Evolutionary conservation across 2,329 filamentous ascomycete genomes (phyloP).

Genomic region (Botrytis aclada): DNA sequence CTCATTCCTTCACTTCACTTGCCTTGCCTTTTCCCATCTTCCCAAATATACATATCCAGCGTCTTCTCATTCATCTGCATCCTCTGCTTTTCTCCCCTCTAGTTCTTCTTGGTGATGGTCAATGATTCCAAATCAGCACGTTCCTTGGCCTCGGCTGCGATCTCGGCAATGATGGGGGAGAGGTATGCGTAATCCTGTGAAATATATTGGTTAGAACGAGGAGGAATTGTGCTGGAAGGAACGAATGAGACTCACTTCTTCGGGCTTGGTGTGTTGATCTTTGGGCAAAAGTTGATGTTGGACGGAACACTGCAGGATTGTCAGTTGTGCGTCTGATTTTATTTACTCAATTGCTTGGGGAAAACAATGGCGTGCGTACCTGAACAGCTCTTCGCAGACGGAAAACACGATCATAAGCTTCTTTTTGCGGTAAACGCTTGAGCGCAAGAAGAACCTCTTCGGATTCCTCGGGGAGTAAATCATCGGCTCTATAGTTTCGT

Average conservation of each 20-base stretch:
- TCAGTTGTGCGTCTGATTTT: constrained; percentile 21
- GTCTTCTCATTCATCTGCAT: background rate
- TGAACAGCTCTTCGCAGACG: constrained; percentile 94
- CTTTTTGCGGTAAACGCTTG: constrained; percentile 84
- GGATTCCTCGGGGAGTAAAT: constrained; percentile 91
- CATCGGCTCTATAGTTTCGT: constrained; percentile 70
- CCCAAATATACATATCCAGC: constrained; percentile 18
- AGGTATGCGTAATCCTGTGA: constrained; percentile 64
- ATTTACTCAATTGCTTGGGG: background rate
- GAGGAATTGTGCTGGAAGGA: background rate
- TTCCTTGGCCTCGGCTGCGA: constrained; percentile 65
- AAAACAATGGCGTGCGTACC: constrained; percentile 47
- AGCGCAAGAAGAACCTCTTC: constrained; percentile 82
- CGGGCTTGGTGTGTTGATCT: constrained; percentile 63
- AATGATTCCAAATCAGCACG: constrained; percentile 66
- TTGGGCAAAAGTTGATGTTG: constrained; percentile 63
- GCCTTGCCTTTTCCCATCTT: background rate
- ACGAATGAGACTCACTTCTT: constrained; percentile 51
- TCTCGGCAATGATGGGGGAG: constrained; percentile 63
- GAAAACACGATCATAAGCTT: constrained; percentile 95
- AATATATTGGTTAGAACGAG: background rate
- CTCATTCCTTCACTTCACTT: background rate
- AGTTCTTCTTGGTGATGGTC: constrained; percentile 47
- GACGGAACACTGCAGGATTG: constrained; percentile 47
- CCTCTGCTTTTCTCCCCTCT: constrained; percentile 12